Evolutionary conservation across 1,284 basidiomycete genomes (phyloP).

Genomic region (Cryptococcus sp.): DNA sequence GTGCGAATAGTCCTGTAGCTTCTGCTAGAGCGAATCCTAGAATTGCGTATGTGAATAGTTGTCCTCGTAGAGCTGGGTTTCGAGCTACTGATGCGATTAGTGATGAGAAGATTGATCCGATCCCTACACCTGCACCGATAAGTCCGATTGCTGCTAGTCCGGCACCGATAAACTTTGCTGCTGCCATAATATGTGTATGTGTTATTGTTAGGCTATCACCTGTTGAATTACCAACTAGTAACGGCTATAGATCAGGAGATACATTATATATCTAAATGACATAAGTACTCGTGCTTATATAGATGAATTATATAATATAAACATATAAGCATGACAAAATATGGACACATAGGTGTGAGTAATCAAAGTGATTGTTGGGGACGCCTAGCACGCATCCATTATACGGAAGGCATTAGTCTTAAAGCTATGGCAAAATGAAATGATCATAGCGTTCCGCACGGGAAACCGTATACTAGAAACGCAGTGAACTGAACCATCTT

Average conservation of each 20-base stretch:
- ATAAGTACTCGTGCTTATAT: not conserved
- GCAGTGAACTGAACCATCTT: constrained; percentile 8
- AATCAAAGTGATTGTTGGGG: constrained; percentile 9
- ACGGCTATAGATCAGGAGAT: too few relatives aligned
- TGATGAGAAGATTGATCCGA: constrained; percentile 44
- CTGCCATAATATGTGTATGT: constrained; percentile 21
- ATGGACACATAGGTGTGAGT: constrained; percentile 9
- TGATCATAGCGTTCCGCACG: constrained; percentile 2
- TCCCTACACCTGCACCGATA: constrained; percentile 40
- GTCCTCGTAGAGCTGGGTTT: constrained; percentile 46
- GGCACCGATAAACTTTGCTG: constrained; percentile 41
- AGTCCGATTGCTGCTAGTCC: constrained; percentile 43
- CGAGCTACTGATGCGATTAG: constrained; percentile 44
- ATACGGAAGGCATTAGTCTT: constrained; percentile 5
- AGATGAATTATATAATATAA: too few relatives aligned
- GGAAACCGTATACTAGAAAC: constrained; percentile 4
- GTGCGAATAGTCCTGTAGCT: constrained; percentile 41
- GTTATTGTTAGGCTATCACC: not conserved
- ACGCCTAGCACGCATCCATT: constrained; percentile 4
- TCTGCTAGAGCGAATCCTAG: constrained; percentile 41
- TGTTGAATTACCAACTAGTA: not conserved
- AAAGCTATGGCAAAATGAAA: constrained; percentile 1
- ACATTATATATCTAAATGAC: not conserved
- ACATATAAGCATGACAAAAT: constrained; percentile 6
- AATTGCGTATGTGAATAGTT: constrained; percentile 47